phyloP scores from a whole-genome alignment of 1,139 yeast genomes.

The Protomyces arabidopsidicola region DNA sequence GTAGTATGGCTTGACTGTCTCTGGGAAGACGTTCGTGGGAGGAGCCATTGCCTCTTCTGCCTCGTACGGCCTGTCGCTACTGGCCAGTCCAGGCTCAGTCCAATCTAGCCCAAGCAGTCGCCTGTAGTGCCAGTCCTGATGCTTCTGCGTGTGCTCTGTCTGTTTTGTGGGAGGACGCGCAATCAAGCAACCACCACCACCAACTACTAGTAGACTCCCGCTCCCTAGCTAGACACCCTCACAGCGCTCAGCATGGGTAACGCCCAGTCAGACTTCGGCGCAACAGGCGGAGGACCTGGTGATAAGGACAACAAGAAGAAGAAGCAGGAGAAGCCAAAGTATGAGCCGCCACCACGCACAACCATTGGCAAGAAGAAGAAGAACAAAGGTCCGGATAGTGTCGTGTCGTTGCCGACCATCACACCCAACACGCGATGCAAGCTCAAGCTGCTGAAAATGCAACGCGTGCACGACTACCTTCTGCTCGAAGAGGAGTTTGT shows the following conservation, averaged over 20 bases:
- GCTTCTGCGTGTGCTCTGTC: neutral
- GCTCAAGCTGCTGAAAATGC: conserved; percentile 82
- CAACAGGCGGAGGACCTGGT: conserved; percentile 3
- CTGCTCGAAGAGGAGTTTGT: conserved; percentile 94
- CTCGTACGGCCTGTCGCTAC: neutral
- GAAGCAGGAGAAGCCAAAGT: conserved; percentile 67
- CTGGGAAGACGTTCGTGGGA: conserved; percentile 25
- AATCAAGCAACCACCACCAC: neutral
- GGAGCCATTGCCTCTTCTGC: conserved; percentile 12
- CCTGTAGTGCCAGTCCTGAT: neutral
- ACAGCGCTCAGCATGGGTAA: conserved; percentile 12
- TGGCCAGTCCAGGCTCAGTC: too few species aligned
- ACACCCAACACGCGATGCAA: conserved; percentile 92
- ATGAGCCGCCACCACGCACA: conserved; percentile 97
- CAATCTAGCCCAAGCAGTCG: too few species aligned
- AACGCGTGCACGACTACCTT: conserved; percentile 92
- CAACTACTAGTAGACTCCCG: neutral
- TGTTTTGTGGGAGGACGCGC: neutral
- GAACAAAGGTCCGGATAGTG: conserved; percentile 71
- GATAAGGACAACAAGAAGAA: conserved; percentile 16
- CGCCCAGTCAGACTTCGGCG: conserved; percentile 24
- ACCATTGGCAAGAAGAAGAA: conserved; percentile 74
- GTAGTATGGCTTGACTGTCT: conserved; percentile 22
- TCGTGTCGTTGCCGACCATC: conserved; percentile 77
- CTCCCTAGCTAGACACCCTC: neutral